Evolutionary conservation across 768 basidiomycete genomes (phyloP).

Genomic region (Sarcomyxa edulis): DNA sequence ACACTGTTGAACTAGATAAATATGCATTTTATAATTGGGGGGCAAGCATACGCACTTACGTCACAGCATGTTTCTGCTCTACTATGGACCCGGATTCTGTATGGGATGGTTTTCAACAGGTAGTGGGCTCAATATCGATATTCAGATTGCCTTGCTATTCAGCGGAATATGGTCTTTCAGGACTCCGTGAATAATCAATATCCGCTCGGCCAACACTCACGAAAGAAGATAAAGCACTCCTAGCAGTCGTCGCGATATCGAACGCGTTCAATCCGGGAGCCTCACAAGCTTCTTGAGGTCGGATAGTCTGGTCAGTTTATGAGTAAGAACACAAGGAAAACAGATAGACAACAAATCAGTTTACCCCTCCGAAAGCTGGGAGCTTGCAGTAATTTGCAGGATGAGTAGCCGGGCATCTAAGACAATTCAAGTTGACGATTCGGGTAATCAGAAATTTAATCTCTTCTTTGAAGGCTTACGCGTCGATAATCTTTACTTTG

Average conservation of each 20-base stretch:
- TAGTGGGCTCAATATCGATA: conserved; percentile 19
- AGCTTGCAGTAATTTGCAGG: conserved; percentile 30
- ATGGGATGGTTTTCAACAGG: too few relatives aligned
- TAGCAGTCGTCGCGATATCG: conserved; percentile 27
- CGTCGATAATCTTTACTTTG: conserved; percentile 29
- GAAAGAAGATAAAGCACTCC: conserved; percentile 24
- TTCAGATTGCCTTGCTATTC: conserved; percentile 20
- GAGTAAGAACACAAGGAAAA: conserved; percentile 4
- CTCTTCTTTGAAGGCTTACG: too few relatives aligned
- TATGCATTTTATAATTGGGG: too few relatives aligned
- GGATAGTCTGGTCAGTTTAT: conserved; percentile 14
- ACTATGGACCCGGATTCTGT: too few relatives aligned
- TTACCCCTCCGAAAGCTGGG: conserved; percentile 15
- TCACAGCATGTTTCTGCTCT: too few relatives aligned
- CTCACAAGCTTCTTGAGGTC: conserved; percentile 23
- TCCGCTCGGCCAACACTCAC: conserved; percentile 17
- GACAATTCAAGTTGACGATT: too few relatives aligned
- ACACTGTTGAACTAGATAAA: too few relatives aligned
- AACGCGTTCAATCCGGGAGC: conserved; percentile 24
- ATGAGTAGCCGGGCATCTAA: conserved; percentile 27
- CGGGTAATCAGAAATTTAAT: too few relatives aligned
- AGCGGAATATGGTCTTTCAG: too few relatives aligned
- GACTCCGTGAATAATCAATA: too few relatives aligned
- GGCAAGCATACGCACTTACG: too few relatives aligned
- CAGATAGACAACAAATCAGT: too few relatives aligned